A percentile compares a stretch with the other conserved stretches of the same genome.
phyloP scores from a whole-genome alignment of 495 filamentous ascomycete species.

The Penicillium atrosanguineum region DNA sequence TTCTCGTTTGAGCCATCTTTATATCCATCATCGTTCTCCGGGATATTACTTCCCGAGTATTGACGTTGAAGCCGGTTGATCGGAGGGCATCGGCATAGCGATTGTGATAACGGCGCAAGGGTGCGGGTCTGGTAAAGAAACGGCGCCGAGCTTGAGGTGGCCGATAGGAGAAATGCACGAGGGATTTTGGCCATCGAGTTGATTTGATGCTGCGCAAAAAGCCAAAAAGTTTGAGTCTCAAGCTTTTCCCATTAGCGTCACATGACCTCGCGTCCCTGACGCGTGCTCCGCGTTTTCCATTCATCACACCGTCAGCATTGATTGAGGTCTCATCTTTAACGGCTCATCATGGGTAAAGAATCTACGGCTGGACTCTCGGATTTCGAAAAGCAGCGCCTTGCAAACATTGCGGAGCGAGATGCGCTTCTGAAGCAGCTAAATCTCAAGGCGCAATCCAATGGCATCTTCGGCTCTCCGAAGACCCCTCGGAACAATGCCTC shows the following conservation, averaged over 20 bases:
- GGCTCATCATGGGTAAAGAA: conserved; percentile 5
- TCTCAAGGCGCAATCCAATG: conserved; percentile 51
- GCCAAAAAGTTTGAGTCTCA: neutral
- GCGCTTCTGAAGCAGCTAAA: conserved; percentile 60
- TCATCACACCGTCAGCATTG: neutral
- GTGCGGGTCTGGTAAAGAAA: conserved; percentile 75
- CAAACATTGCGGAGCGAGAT: conserved; percentile 73
- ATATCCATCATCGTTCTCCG: neutral
- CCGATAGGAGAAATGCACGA: conserved; percentile 18
- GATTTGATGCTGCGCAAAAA: neutral
- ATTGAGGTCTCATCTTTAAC: neutral
- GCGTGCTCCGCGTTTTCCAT: conserved; percentile 9
- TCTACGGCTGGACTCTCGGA: conserved; percentile 50
- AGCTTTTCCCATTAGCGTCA: conserved; percentile 12
- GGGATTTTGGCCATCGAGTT: conserved; percentile 24
- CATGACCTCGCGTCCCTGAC: conserved; percentile 22
- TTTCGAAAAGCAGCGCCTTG: conserved; percentile 67
- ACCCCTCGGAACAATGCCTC: conserved; percentile 22
- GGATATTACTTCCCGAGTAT: conserved; percentile 6
- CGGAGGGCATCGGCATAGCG: conserved; percentile 9
- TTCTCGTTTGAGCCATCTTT: neutral
- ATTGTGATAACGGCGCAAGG: conserved; percentile 29
- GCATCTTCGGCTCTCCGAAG: conserved; percentile 44
- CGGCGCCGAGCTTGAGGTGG: conserved; percentile 41
- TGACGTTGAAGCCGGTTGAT: conserved; percentile 11